Conservation (phyloP, 805 yeast genomes). For the Kodamaea laetipori region DNA sequence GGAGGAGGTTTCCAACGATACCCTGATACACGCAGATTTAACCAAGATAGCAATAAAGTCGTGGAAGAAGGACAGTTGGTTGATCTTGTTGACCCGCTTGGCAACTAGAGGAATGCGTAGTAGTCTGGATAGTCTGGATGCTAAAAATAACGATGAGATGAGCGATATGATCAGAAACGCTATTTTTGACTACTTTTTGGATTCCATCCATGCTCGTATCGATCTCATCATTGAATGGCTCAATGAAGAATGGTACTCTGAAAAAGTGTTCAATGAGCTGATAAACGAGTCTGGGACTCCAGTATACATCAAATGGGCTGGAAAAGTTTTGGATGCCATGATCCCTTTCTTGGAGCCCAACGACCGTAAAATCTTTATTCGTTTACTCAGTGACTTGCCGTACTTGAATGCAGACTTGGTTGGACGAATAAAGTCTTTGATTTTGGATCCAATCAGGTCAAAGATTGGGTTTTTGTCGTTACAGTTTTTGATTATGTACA, state of each 20-base stretch:
- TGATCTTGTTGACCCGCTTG: constrained; percentile 68
- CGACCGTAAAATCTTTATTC: constrained; percentile 78
- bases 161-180: constrained; percentile 68
- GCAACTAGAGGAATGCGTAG: constrained; percentile 76
- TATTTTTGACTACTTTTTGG: constrained; percentile 70
- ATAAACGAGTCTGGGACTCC: constrained; percentile 38
- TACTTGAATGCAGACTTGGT: constrained; percentile 64
- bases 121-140: constrained; percentile 27
- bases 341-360: constrained; percentile 81
- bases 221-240: constrained; percentile 88
- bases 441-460: constrained; percentile 82
- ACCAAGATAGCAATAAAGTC: constrained; percentile 53
- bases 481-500: constrained; percentile 80
- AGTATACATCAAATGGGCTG: constrained; percentile 68
- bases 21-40: constrained; percentile 50
- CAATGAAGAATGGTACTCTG: constrained; percentile 90
- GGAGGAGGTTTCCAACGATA: constrained; percentile 20
- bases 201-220: constrained; percentile 68
- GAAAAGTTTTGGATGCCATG: constrained; percentile 70
- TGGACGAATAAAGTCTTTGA: constrained; percentile 64
- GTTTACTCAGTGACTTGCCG: constrained; percentile 88
- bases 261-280: constrained; percentile 44
- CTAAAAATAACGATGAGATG: constrained; percentile 38
- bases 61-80: constrained; percentile 73
- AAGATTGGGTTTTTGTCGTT: constrained; percentile 81